Percentiles rank a stretch among this genome's conserved stretches.
Conservation (phyloP, 179 eudicot species). For the Silene vulgaris region DNA sequence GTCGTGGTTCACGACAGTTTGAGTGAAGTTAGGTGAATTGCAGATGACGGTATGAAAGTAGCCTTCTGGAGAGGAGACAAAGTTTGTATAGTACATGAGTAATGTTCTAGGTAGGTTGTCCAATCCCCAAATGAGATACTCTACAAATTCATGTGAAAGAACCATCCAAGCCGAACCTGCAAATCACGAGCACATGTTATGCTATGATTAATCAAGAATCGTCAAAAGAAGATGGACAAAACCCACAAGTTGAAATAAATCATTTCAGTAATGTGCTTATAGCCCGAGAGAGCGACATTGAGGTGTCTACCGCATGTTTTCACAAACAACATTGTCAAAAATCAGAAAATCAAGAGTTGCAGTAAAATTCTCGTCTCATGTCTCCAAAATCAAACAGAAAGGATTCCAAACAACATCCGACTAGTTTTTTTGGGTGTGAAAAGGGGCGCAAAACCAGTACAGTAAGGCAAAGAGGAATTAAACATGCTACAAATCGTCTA, state of each 20-base stretch:
- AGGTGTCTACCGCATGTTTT: not conserved
- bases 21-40: slow-evolving; percentile 56
- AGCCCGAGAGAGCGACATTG: not conserved
- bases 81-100: slow-evolving; percentile 87
- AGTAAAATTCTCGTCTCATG: not conserved
- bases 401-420: not conserved
- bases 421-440: not conserved
- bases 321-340: not conserved
- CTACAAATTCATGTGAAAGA: slow-evolving; percentile 72
- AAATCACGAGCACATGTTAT: not conserved
- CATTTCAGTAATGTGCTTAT: not conserved
- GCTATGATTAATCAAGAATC: not conserved
- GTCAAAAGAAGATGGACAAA: not conserved
- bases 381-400: not conserved
- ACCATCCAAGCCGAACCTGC: slow-evolving; percentile 96
- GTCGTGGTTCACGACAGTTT: slow-evolving; percentile 36
- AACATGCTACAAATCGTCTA: too few species aligned
- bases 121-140: slow-evolving; percentile 81
- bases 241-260: not conserved
- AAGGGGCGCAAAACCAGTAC: too few species aligned
- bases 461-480: too few species aligned
- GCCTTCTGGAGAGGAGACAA: slow-evolving; percentile 81
- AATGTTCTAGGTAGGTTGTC: slow-evolving; percentile 81
- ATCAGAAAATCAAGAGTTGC: not conserved
- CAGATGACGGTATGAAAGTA: slow-evolving; percentile 33